Conservation (phyloP, 2,329 filamentous ascomycete genomes). For the Talaromyces sp. region DNA sequence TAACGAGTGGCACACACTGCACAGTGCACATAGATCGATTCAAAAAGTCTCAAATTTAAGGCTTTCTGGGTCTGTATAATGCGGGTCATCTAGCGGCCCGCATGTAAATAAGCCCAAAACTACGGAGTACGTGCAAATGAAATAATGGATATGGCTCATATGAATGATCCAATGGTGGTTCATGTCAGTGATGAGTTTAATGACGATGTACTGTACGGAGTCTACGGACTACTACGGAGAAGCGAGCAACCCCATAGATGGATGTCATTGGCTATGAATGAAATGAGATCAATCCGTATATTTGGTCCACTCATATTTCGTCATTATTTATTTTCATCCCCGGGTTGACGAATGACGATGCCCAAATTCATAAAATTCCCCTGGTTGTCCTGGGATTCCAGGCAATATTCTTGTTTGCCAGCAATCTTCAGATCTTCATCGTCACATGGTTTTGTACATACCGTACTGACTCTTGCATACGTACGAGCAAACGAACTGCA, state of each 20-base stretch:
- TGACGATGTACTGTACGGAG: too few relatives aligned
- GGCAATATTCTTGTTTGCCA: neutral
- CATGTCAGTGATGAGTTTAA: neutral
- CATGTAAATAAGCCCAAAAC: neutral
- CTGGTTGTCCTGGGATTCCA: neutral
- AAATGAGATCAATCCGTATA: neutral
- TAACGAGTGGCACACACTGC: neutral
- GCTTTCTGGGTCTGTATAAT: neutral
- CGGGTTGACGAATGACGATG: neutral
- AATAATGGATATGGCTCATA: neutral
- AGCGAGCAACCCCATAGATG: neutral
- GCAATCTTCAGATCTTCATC: neutral
- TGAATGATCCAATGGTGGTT: neutral
- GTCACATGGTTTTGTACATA: neutral
- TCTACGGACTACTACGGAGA: too few relatives aligned
- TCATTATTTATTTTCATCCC: neutral
- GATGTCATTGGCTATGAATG: neutral
- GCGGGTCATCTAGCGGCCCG: conserved; percentile 7
- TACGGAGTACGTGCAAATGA: neutral
- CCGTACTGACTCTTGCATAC: neutral
- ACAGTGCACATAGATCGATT: too few relatives aligned
- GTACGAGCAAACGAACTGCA: neutral
- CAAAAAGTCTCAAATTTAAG: conserved; percentile 9
- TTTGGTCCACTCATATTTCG: neutral
- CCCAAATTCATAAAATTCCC: neutral